Base-by-base conservation (phyloP, 2,329 filamentous ascomycete genomes). In the Pleomassaria siparia region DNA sequence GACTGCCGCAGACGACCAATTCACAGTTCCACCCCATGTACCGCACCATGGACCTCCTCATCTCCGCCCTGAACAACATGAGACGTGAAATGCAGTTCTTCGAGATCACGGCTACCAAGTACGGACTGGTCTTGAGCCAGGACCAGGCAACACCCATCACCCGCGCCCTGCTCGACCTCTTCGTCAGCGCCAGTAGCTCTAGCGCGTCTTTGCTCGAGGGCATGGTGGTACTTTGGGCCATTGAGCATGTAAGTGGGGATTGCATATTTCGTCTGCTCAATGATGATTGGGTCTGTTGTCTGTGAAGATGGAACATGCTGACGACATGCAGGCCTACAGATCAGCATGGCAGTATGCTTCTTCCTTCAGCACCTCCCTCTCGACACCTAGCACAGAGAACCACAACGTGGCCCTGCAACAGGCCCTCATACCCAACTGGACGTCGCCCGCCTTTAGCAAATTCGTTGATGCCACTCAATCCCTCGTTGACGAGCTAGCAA, bases 151-250 rank as follows among this genome's bases (percentile, higher is more conserved):
- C 70, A 3, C 72, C 72, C 2, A 76, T 80, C 30, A 83, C 80
- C 0, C 73, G 75, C 42, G 78, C 76, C 6, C 77, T 82, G 55
- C 71, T 81, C n/a, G 80, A 83, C 60, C 69, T 83, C 16, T 79
- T 88, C 4, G 79, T 83, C 46, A 78, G 75, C n/a, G 77, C 77
- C 3, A 75, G 80, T 11, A 76, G 76, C 42, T 71, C 77, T 0
- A 75, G 73, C 7, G 73, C 74, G 2, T 76, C 71, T 1, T 63
- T 88, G 60, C 71, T 91, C 2, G 86, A 90, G 63, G 86, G 84
- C 5, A 75, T 89, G 51, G 79, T 89, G 2, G 78, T 88, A n/a
- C 79, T 91, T 20, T 91, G 86, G 84, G 84, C 83, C n/a, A 89
- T 85, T 1, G 88, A 92, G 70, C 82, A 78, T 54, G 75, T 76